Conservation (phyloP, 2,329 filamentous ascomycete genomes). For the Rhynchosporium graminicola region DNA sequence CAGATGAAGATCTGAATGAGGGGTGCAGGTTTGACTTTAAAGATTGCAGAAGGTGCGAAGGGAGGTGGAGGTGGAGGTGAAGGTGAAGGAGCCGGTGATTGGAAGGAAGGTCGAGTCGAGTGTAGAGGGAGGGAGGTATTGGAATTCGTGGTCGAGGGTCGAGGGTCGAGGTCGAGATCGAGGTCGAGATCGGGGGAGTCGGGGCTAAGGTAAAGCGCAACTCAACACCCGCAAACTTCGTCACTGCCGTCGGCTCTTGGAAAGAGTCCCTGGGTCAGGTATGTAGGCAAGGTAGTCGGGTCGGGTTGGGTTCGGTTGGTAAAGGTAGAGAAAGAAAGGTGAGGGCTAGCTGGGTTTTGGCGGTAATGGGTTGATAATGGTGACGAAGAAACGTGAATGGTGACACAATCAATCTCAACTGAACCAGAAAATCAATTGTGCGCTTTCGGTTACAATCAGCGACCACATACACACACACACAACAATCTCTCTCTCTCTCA, state of each 20-base stretch:
- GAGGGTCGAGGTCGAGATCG: neutral
- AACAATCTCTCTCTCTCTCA: neutral
- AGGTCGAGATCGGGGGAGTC: neutral
- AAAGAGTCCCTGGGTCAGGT: too few relatives aligned
- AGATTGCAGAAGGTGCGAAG: slow-evolving; percentile 9
- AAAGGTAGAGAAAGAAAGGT: neutral
- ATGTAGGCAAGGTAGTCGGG: too few relatives aligned
- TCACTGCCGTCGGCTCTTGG: neutral
- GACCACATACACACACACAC: neutral
- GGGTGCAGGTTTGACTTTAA: slow-evolving; percentile 19
- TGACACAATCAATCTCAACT: neutral
- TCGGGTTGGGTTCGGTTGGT: too few relatives aligned
- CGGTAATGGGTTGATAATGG: too few relatives aligned
- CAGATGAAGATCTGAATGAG: slow-evolving; percentile 19
- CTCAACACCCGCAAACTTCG: neutral
- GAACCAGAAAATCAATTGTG: slow-evolving; percentile 11
- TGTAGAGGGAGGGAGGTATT: too few relatives aligned
- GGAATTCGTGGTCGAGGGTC: neutral
- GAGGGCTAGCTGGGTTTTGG: neutral
- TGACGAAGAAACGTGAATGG: neutral
- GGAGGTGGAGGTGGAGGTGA: neutral
- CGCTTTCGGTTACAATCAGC: slow-evolving; percentile 1
- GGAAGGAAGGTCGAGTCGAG: neutral
- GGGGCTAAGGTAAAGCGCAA: neutral
- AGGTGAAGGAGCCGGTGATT: too few relatives aligned